Conservation (phyloP, 768 basidiomycete species). For the Tremella mesenterica region DNA sequence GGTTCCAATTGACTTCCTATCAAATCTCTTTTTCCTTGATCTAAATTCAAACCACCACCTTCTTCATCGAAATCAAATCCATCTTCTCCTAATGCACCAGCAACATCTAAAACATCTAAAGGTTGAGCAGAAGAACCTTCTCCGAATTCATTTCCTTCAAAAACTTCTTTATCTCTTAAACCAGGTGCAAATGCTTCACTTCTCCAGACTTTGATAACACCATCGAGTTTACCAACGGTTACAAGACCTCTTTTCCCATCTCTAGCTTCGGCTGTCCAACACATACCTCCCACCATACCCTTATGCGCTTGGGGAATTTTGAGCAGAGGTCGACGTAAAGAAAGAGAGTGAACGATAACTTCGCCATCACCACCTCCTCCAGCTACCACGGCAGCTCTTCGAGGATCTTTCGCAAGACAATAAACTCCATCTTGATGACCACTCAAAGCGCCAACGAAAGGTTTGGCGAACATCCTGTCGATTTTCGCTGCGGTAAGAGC, state of each 20-base stretch:
- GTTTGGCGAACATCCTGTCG: slow-evolving; percentile 96
- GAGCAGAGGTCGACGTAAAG: slow-evolving; percentile 39
- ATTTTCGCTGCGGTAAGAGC: slow-evolving; percentile 94
- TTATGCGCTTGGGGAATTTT: slow-evolving; percentile 44
- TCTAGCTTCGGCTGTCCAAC: slow-evolving; percentile 40
- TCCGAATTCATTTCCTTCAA: slow-evolving; percentile 40
- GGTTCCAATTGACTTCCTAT: slow-evolving; percentile 49
- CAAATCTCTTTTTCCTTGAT: slow-evolving; percentile 27
- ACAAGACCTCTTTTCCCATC: slow-evolving; percentile 42
- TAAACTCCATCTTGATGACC: slow-evolving; percentile 95
- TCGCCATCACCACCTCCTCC: slow-evolving; percentile 96
- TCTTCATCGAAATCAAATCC: slow-evolving; percentile 37
- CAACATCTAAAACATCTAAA: slow-evolving; percentile 28
- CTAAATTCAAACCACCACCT: slow-evolving; percentile 39
- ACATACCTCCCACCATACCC: slow-evolving; percentile 44
- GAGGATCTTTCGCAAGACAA: slow-evolving; percentile 60
- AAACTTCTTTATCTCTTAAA: slow-evolving; percentile 33
- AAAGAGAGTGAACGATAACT: slow-evolving; percentile 64
- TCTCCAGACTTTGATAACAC: slow-evolving; percentile 44
- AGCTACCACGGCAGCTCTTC: slow-evolving; percentile 66
- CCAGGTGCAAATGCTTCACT: slow-evolving; percentile 39
- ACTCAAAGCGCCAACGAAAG: slow-evolving; percentile 79
- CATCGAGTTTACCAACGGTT: slow-evolving; percentile 43
- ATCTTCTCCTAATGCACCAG: slow-evolving; percentile 35
- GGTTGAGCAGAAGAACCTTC: slow-evolving; percentile 10